Evolutionary conservation across 345 rosid genomes (phyloP).

Genomic region (Clausena lansium): DNA sequence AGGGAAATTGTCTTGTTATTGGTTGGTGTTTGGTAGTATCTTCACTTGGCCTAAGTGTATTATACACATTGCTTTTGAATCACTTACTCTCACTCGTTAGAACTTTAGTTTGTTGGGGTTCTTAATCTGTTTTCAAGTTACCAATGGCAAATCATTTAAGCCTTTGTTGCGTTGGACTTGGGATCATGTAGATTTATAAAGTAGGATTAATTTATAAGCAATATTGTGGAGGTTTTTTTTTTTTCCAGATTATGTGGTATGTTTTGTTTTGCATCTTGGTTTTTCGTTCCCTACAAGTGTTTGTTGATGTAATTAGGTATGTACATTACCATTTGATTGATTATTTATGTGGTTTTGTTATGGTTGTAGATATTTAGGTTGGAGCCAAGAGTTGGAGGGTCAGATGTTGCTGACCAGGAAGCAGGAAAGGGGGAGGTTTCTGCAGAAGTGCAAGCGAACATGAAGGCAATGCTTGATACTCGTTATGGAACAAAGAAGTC

Average conservation of each 20-base stretch:
- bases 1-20: not conserved
- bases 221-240: not conserved
- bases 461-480: constrained; percentile 17
- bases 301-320: not conserved
- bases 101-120: not conserved
- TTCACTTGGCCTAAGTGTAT: not conserved
- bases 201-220: not conserved
- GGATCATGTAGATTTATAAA: not conserved
- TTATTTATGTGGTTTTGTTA: not conserved
- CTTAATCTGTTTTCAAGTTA: not conserved
- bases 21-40: too few species aligned
- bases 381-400: constrained; percentile 50
- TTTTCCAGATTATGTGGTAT: not conserved
- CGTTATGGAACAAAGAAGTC: constrained; percentile 52
- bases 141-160: not conserved
- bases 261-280: not conserved
- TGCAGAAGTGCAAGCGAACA: constrained; percentile 20
- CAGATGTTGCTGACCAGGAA: constrained; percentile 34
- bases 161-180: not conserved
- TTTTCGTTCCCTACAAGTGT: not conserved
- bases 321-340: not conserved
- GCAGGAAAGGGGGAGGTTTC: constrained; percentile 31
- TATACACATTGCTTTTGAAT: not conserved
- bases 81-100: not conserved
- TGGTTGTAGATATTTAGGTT: constrained; percentile 66